Base-by-base conservation (phyloP, 306 rosid species). In the Erythrophleum fordii region DNA sequence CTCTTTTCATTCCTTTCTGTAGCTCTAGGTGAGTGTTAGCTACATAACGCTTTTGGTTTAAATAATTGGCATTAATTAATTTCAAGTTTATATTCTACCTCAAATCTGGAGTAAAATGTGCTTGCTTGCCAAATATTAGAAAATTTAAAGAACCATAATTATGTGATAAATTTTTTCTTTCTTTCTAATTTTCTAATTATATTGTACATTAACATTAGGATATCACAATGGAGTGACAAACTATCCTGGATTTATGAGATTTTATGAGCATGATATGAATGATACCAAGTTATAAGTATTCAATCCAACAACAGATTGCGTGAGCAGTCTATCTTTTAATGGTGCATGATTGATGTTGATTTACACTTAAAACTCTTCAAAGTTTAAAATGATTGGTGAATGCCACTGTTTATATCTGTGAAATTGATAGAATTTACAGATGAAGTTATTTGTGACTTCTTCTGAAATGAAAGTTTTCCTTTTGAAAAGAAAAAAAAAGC, bases 401-500 rank as follows among this genome's bases (percentile, higher is more conserved):
- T 69, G 31, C 37, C 26, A n/a, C n/a, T 25, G 23, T 39, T 72
- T 44, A 59, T 51, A 48, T 48, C 17, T 69, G 18, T 8, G 20
- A 59, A 76, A 60, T 49, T 70, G 48, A 26, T 60, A 76, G 51
- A 53, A 46, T 53, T 44, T 20, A 18, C 20, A 11, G 55, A 51
- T 37, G 56, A 73, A 25, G 41, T 65, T 65, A 37, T 64, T 18
- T 17, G 10, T 28, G 16, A 20, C 48, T 66, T 53, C 69, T 81
- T 73, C 18, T 20, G 51, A 52, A 65, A 26, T 62, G 20, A 61
- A 34, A 64, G 41, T 60, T 56, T 58, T 46, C 77, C 77, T 46
- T 46, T 28, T 9, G 9, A 42, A 28, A 68, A 39, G 18, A 53
- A 41, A 72, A 25, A 39, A 26, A 28, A 17, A 26, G 20, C 29